These are phyloP conservation scores for Lipomyces mesembrius DNA, from an alignment of 805 yeast species.

Conservation along the genomic window DNA sequence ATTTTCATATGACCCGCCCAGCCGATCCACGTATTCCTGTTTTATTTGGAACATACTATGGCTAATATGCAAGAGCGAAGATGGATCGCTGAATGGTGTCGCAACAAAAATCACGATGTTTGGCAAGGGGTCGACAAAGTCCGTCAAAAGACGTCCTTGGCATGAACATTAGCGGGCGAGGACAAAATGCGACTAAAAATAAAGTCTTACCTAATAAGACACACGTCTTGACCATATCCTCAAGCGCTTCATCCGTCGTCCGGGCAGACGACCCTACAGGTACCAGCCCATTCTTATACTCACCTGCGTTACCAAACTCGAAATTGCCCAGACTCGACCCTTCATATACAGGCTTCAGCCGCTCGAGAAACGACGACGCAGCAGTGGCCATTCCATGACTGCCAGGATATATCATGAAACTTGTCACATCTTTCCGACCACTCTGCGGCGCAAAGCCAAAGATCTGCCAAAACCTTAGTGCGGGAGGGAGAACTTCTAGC, in stretches of 20 bases:
- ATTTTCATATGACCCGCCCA: slow-evolving; percentile 7
- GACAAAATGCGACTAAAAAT: neutral
- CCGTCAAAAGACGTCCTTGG: slow-evolving; percentile 18
- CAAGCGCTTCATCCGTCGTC: slow-evolving; percentile 25
- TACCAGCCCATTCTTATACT: slow-evolving; percentile 29
- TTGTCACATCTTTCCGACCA: slow-evolving; percentile 42
- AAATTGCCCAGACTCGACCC: slow-evolving; percentile 45
- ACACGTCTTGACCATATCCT: slow-evolving; percentile 22
- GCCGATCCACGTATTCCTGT: slow-evolving; percentile 22
- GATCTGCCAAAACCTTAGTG: slow-evolving; percentile 49
- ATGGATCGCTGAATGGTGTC: slow-evolving; percentile 31
- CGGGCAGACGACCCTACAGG: slow-evolving; percentile 21
- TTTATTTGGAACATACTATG: slow-evolving; percentile 28
- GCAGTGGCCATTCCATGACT: slow-evolving; percentile 39
- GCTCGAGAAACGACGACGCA: slow-evolving; percentile 38
- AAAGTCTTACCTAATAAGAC: slow-evolving; percentile 17
- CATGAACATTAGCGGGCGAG: neutral
- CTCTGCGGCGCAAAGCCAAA: slow-evolving; percentile 47
- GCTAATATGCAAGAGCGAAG: slow-evolving; percentile 33
- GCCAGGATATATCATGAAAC: slow-evolving; percentile 43
- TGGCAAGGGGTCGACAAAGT: slow-evolving; percentile 14
- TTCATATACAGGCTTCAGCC: slow-evolving; percentile 45
- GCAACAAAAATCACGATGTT: slow-evolving; percentile 29
- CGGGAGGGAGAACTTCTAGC: slow-evolving; percentile 47
- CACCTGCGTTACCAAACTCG: slow-evolving; percentile 31